Evolutionary conservation across 2,329 filamentous ascomycete genomes (phyloP).

Genomic region (Aspergillus texensis): DNA sequence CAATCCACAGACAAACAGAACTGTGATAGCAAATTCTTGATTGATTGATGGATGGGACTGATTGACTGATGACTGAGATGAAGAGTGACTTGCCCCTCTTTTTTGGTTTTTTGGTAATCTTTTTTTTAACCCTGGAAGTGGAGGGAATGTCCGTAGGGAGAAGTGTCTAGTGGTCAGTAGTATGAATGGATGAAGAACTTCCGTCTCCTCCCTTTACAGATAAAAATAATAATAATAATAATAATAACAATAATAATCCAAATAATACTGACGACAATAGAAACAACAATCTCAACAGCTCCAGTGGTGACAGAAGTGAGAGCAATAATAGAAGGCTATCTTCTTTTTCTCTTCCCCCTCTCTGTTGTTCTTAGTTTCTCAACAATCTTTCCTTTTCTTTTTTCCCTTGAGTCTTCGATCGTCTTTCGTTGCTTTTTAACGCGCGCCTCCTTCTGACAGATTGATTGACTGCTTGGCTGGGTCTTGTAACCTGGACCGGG

Average conservation of each 20-base stretch:
- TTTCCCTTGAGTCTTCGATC: background rate
- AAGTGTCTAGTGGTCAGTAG: slow-evolving; percentile 1
- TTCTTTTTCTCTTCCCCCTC: background rate
- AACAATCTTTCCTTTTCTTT: slow-evolving; percentile 5
- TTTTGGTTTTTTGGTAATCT: background rate
- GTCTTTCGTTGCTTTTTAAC: slow-evolving; percentile 10
- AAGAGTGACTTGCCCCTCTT: slow-evolving; percentile 8
- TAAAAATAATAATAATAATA: background rate
- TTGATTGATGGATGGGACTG: slow-evolving; percentile 8
- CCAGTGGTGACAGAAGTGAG: background rate
- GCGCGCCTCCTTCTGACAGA: slow-evolving; percentile 17
- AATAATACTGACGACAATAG: slow-evolving; percentile 1
- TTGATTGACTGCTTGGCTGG: slow-evolving; percentile 12
- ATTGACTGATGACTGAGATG: background rate
- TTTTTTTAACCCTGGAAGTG: background rate
- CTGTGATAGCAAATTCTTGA: slow-evolving; percentile 8
- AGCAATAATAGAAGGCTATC: background rate
- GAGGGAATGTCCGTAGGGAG: background rate
- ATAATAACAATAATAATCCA: slow-evolving; percentile 1
- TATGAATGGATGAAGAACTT: background rate
- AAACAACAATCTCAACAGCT: background rate
- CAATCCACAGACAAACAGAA: slow-evolving; percentile 9
- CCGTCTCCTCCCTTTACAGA: slow-evolving; percentile 6
- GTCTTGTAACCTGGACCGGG: slow-evolving; percentile 16
- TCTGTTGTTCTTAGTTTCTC: slow-evolving; percentile 1